Conservation (phyloP, 257 asterid genomes). For the Solanum bukasovii region DNA sequence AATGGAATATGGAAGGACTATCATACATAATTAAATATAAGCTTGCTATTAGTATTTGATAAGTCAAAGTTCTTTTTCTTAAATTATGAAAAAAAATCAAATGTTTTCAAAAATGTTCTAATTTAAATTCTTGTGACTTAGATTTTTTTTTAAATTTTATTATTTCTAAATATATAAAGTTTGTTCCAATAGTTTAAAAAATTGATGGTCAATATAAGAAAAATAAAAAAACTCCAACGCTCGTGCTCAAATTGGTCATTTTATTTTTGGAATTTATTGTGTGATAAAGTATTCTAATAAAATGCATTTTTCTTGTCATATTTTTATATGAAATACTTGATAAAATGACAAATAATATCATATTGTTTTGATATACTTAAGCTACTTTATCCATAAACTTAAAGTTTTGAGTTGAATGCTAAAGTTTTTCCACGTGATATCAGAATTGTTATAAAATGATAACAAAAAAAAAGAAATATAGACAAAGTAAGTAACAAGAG, state of each 20-base stretch:
- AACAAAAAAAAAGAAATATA: not conserved
- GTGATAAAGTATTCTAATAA: not conserved
- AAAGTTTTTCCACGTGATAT: not conserved
- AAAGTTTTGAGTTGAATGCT: not conserved
- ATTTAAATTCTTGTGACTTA: not conserved
- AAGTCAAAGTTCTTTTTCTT: not conserved
- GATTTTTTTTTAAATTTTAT: too few relatives aligned
- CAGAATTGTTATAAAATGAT: not conserved
- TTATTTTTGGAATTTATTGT: not conserved
- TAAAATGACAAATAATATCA: not conserved
- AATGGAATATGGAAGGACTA: not conserved
- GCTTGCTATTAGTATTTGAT: not conserved
- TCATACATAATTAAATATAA: not conserved
- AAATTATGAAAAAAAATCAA: not conserved
- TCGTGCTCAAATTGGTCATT: not conserved
- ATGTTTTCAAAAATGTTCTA: not conserved
- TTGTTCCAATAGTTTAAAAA: not conserved
- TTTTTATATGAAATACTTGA: not conserved
- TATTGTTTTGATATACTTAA: not conserved
- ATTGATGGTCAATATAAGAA: not conserved
- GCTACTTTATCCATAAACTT: not conserved
- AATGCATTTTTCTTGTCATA: not conserved
- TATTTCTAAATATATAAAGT: too few relatives aligned
- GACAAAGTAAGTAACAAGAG: not conserved
- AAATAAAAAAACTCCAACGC: not conserved